Conservation (phyloP, 257 asterid species). For the Leonotis leonurus region DNA sequence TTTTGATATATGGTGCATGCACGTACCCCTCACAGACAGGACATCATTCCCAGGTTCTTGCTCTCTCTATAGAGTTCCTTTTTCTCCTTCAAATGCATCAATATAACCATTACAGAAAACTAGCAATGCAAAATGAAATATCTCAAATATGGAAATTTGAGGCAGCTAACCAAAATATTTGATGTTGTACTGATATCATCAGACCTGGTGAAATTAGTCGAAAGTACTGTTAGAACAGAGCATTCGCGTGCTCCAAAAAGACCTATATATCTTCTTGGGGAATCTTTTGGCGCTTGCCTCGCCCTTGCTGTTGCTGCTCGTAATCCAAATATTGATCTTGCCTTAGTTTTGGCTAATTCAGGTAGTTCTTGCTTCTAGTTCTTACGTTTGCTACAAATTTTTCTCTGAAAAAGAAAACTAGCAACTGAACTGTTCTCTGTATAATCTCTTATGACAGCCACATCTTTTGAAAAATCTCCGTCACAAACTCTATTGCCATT, state of each 20-base stretch:
- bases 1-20: conserved; percentile 81
- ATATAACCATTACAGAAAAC: background rate
- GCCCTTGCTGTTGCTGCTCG: conserved; percentile 83
- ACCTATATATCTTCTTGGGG: conserved; percentile 79
- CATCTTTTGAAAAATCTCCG: conserved; percentile 46
- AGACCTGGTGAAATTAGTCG: conserved; percentile 72
- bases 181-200: background rate
- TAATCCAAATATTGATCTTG: conserved; percentile 60
- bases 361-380: conserved; percentile 28
- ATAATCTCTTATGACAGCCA: conserved; percentile 37
- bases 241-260: conserved; percentile 36
- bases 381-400: background rate
- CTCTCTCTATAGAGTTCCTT: conserved; percentile 2
- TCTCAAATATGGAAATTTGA: background rate
- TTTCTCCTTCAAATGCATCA: background rate
- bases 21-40: conserved; percentile 67
- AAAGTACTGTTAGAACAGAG: conserved; percentile 48
- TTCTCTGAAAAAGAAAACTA: background rate
- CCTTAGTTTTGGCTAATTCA: conserved; percentile 72
- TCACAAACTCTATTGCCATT: conserved; percentile 33
- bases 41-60: conserved; percentile 56
- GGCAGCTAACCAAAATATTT: background rate
- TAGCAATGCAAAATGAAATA: background rate
- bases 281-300: conserved; percentile 75
- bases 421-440: background rate